Evolutionary conservation across 352 stramenopile genomes (phyloP).

Genomic region (Saprolegnia diclina): DNA sequence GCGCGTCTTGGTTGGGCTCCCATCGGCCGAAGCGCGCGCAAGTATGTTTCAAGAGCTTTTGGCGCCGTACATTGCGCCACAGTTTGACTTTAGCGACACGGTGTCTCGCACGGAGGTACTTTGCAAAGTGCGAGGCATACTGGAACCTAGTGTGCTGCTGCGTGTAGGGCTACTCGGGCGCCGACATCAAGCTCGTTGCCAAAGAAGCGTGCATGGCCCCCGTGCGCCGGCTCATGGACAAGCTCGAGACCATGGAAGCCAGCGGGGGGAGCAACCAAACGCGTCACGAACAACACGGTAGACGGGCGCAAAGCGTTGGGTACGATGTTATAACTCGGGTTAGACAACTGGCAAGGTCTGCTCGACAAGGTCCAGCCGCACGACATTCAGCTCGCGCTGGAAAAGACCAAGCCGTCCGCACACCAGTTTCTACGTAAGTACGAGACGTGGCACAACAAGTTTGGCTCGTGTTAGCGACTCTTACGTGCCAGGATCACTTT

Average conservation of each 20-base stretch:
- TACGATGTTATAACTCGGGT: neutral
- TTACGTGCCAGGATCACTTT: neutral
- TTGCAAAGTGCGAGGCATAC: too few species aligned
- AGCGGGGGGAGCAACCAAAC: slow-evolving; percentile 22
- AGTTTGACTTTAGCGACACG: slow-evolving; percentile 49
- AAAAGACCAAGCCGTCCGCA: slow-evolving; percentile 74
- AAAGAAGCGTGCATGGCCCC: slow-evolving; percentile 84
- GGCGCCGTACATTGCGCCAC: slow-evolving; percentile 44
- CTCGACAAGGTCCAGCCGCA: slow-evolving; percentile 52
- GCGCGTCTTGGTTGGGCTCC: slow-evolving; percentile 70
- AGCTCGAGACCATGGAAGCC: slow-evolving; percentile 45
- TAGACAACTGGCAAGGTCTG: slow-evolving; percentile 49
- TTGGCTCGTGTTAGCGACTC: slow-evolving; percentile 50
- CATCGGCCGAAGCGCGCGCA: slow-evolving; percentile 47
- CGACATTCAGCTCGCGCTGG: slow-evolving; percentile 49
- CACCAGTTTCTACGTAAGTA: slow-evolving; percentile 74
- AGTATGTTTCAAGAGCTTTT: slow-evolving; percentile 59
- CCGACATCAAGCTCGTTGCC: slow-evolving; percentile 79
- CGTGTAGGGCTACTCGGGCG: slow-evolving; percentile 59
- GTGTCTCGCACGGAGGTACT: slow-evolving; percentile 45
- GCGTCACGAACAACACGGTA: slow-evolving; percentile 9
- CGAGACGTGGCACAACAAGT: slow-evolving; percentile 73
- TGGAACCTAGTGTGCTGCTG: neutral
- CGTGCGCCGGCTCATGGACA: slow-evolving; percentile 59
- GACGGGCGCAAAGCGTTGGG: neutral